Base-by-base conservation (phyloP, 306 rosid genomes). In the Malus orientalis region DNA sequence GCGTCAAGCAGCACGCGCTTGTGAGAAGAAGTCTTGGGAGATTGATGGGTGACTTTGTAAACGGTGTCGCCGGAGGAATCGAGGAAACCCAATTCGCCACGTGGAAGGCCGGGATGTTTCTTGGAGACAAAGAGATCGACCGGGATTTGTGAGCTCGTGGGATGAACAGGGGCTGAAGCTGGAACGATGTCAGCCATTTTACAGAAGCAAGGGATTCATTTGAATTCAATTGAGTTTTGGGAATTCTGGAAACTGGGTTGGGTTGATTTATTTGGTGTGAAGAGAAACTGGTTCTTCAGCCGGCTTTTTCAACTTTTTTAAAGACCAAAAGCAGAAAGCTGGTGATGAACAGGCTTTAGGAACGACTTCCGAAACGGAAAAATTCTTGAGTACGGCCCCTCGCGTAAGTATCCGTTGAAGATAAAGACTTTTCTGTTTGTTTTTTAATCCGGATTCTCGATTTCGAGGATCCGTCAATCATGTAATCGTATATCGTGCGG, bases 101-200 rank as follows among this genome's bases (percentile, higher is more conserved):
- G 82, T 76, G 86, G 73, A 14, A 78, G 73, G 49, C 86, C 85
- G 0, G 83, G 83, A 74, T 82, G 97, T 58, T 90, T 86, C 69
- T 88, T 89, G 82, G 95, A 89, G 64, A 89, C 91, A 57, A 95
- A 92, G 4, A 90, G 90, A 82, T 95, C 98, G 40, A 90, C 68
- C 13, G 98, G 88, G 77, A 95, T 95, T 59, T 79, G 84, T 2
- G 66, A 44, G 45, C 58, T 49, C 22, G 69, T 73, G 12, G 84
- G 75, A 32, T 67, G 79, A 3, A n/a, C 14, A 30, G 76, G 57
- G 27, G 30, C 80, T 14, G 87, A 57, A n/a, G 74, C 44, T 49
- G 45, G 66, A 63, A 18, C 19, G 59, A 61, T 25, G 44, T 60
- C 69, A 1, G 59, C 47, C 69, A 62, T 14, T 12, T 64, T 54